Base-by-base conservation (phyloP, 1,284 basidiomycete species). In the Rhodotorula glutinis region DNA sequence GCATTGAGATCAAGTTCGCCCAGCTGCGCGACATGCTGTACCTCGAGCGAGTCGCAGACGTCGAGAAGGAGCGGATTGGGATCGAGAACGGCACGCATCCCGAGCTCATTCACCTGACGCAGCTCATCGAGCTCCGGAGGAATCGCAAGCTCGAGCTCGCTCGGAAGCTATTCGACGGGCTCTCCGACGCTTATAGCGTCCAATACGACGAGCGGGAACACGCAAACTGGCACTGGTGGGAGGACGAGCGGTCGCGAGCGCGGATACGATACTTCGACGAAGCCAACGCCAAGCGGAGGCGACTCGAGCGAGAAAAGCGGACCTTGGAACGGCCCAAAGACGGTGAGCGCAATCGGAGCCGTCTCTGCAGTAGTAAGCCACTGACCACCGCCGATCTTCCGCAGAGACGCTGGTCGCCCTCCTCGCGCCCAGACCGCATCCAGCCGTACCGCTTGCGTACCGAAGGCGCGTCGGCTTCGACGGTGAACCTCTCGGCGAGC, bases 231-330 rank as follows among this genome's bases (percentile, higher is more conserved):
- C 86, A 88, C 73, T 84, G 86, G 53, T 81, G 84, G 58, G 86
- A 86, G 82, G 88, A 85, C 66, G 81, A 85, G 25, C 82, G 86
- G 62, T 87, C 88, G 72, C 86, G 88, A 55, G 79, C 92, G n/a
- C 88, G 92, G 72, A 87, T 84, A 0, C 85, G 87, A 23, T 88
- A 92, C 87, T 86, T 92, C 60, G 85, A 90, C 0, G 90, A 92
- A 72, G 85, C 87, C 21, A 91, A 89, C 73, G 82, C 89, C 67
- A 92, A 92, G 77, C 83, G 89, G 59, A 82, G 92, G 49, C 83
- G 84, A 60, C 78, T 94, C 38, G 91, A 94, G 76, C 83, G 91
- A 64, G 91, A 93, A 65, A 84, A 90, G 71, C 83, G 90, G 62
- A 81, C 83, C 1, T 72, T 86, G 4, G 91, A 92, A 73, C 82